phyloP scores from a whole-genome alignment of 169 alveolate species.

The Plasmodium ovale region DNA sequence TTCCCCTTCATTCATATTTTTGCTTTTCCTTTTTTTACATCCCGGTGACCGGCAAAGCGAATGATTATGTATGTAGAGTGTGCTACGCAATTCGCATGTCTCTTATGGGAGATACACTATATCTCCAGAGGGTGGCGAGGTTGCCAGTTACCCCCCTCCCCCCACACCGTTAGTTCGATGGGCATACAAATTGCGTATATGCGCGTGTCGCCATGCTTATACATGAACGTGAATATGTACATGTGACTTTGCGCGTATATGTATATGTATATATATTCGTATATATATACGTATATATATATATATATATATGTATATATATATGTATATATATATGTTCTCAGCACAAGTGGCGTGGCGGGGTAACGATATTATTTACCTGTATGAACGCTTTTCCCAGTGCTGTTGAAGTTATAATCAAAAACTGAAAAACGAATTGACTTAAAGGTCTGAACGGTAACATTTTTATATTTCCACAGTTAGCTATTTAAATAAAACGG shows the following conservation, averaged over 20 bases:
- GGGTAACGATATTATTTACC: too few species aligned
- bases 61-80: too few species aligned
- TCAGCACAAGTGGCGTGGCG: too few species aligned
- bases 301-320: background rate
- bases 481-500: conserved; percentile 22
- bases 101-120: too few species aligned
- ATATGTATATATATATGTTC: background rate
- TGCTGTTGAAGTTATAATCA: conserved; percentile 65
- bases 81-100: too few species aligned
- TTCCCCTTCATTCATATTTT: too few species aligned
- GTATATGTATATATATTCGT: background rate
- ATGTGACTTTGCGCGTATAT: background rate
- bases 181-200: too few species aligned
- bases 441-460: conserved; percentile 70
- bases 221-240: background rate
- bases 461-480: conserved; percentile 33
- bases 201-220: background rate
- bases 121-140: too few species aligned
- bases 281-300: background rate
- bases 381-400: conserved; percentile 72
- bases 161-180: too few species aligned
- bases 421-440: conserved; percentile 67
- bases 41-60: too few species aligned
- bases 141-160: too few species aligned
- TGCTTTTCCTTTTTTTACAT: too few species aligned